Evolutionary conservation across 2,329 filamentous ascomycete genomes (phyloP), one percentile per base, ranked within the genome.

Genomic region (Sarocladium brachiariae): DNA sequence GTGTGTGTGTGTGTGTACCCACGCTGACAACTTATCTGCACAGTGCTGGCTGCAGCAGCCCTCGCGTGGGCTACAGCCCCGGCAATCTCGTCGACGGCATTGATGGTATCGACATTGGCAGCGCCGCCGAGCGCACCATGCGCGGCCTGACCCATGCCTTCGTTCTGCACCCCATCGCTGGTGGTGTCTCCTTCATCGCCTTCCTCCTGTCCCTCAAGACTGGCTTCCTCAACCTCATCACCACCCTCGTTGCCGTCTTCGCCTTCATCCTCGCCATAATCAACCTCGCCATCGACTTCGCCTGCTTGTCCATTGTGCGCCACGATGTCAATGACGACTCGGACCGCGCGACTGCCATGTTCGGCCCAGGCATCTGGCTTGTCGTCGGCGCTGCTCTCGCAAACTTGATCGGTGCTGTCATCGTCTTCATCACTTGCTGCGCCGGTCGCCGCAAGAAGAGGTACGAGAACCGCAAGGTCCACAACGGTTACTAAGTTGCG

Each of bases 341-440:
- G 43, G 65, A 62, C 53, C 66, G 63, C 16, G 50, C 30, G 54
- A 61, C 58, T 16, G 81, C 81, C 19, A 59, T 63, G 37, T 86
- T 73, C 65, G 72, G 74, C 27, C 59, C 70, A 2, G 81, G 70
- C 14, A 73, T 82, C 37, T 86, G 81, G 81, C 77, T 78, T 9
- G 64, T 78, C 1, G 68, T 86, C 13, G 80, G 67, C 7, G 74
- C 76, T 2, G 78, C 77, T 54, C 67, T 83, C 53, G 70, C 73
- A 57, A 67, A 75, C 18, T 71, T 84, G 49, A 52, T 83, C 23
- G 81, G 73, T 8, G 74, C 75, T 18, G 54, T 81, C 50, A 57
- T 84, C 47, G 73, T 85, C 51, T 76, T 86, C 57, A 69, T 84
- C 56, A 80, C 78, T 6, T 85, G 81, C 73, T 83, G 76, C 66